phyloP scores from a whole-genome alignment of 352 stramenopile species.

The Thraustochytrium striatum region DNA sequence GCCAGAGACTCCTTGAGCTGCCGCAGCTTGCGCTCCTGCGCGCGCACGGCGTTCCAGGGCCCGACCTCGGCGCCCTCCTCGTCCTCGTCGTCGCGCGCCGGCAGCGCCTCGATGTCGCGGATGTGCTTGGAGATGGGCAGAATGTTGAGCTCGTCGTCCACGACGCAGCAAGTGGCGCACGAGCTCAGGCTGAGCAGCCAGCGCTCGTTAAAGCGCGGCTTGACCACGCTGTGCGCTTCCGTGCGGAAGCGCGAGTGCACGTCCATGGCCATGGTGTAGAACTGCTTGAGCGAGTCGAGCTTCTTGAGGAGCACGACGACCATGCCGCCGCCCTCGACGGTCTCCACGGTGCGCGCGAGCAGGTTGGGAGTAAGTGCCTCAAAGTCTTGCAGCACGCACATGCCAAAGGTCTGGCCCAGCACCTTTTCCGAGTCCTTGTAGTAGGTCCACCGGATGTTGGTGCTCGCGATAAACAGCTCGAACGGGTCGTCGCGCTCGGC shows the following conservation, averaged over 20 bases:
- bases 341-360: conserved; percentile 97
- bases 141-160: conserved; percentile 99
- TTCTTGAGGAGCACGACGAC: conserved; percentile 94
- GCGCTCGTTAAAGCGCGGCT: conserved; percentile 98
- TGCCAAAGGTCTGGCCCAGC: conserved; percentile 94
- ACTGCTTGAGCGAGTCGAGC: conserved; percentile 95
- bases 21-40: conserved; percentile 40
- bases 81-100: conserved; percentile 53
- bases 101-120: conserved; percentile 75
- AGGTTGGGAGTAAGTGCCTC: conserved; percentile 98
- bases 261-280: conserved; percentile 99
- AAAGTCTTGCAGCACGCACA: conserved; percentile 97
- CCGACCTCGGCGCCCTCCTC: conserved; percentile 52
- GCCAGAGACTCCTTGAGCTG: conserved; percentile 87
- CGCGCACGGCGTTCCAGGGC: conserved; percentile 80
- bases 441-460: conserved; percentile 98
- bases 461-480: conserved; percentile 97
- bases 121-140: conserved; percentile 89
- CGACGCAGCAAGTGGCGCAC: conserved; percentile 90
- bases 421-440: conserved; percentile 99
- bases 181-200: conserved; percentile 96
- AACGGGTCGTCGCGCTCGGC: conserved; percentile 89
- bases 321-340: conserved; percentile 92
- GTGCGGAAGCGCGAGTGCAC: conserved; percentile 81
- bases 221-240: conserved; percentile 85